Conservation (phyloP, 345 rosid species). For the Eucalyptus regnans region DNA sequence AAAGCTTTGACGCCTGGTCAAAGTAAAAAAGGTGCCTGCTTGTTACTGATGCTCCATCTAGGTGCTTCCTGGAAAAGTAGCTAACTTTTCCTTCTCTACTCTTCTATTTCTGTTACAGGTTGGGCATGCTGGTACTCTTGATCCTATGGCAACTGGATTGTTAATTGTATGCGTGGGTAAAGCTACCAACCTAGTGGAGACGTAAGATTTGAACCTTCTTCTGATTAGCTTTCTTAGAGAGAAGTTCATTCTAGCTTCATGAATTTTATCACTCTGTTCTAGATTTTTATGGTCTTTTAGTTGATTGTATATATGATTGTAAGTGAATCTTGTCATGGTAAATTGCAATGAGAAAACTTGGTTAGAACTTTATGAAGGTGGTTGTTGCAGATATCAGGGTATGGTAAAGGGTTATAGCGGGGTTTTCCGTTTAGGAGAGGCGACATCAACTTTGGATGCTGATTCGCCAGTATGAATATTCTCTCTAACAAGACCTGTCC, state of each 20-base stretch:
- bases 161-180: slow-evolving; percentile 84
- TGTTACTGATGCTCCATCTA: background rate
- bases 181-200: slow-evolving; percentile 86
- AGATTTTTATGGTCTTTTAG: background rate
- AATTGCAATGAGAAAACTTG: background rate
- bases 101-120: slow-evolving; percentile 32
- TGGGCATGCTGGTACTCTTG: slow-evolving; percentile 98
- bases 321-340: background rate
- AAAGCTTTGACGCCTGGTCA: slow-evolving; percentile 77
- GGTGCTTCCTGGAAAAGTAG: background rate
- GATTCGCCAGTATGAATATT: slow-evolving; percentile 68
- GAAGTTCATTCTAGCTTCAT: background rate
- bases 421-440: slow-evolving; percentile 92
- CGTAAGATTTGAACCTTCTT: slow-evolving; percentile 27
- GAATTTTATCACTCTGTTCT: background rate
- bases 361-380: background rate
- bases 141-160: slow-evolving; percentile 97
- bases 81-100: background rate
- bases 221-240: background rate
- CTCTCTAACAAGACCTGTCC: background rate
- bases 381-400: slow-evolving; percentile 67
- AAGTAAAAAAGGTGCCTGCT: slow-evolving; percentile 69
- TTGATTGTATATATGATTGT: background rate
- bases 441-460: slow-evolving; percentile 96
- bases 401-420: slow-evolving; percentile 91